Evolutionary conservation across 1,139 yeast species (phyloP).

Genomic region (Geotrichum histeridarum): DNA sequence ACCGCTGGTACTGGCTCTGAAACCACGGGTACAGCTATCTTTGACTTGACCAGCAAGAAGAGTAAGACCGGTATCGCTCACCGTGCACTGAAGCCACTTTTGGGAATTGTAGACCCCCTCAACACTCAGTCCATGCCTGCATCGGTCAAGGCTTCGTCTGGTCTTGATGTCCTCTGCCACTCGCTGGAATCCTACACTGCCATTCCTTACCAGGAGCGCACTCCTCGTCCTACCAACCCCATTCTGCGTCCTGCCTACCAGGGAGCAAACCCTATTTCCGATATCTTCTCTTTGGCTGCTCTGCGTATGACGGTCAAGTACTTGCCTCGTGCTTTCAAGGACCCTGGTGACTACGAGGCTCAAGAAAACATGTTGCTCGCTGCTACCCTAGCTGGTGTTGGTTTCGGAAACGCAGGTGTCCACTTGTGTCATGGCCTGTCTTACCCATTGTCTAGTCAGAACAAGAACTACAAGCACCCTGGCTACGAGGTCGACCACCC

Average conservation of each 20-base stretch:
- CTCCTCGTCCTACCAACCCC: conserved; percentile 40
- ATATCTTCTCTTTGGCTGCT: conserved; percentile 40
- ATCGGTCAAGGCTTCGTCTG: conserved; percentile 42
- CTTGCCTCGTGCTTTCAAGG: conserved; percentile 39
- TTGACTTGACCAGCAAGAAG: conserved; percentile 35
- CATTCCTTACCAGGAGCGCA: conserved; percentile 39
- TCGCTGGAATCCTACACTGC: conserved; percentile 45
- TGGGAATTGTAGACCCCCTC: conserved; percentile 42
- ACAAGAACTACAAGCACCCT: conserved; percentile 38
- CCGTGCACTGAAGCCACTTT: conserved; percentile 39
- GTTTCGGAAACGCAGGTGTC: conserved; percentile 43
- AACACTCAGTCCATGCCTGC: conserved; percentile 43
- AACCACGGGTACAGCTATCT: conserved; percentile 44
- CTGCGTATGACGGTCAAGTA: conserved; percentile 39
- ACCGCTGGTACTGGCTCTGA: conserved; percentile 47
- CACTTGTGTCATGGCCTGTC: conserved; percentile 42
- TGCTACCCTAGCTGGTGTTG: conserved; percentile 43
- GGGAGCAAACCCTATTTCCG: conserved; percentile 43
- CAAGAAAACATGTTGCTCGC: conserved; percentile 41
- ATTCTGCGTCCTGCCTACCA: conserved; percentile 41
- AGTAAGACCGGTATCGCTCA: conserved; percentile 43
- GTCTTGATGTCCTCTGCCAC: conserved; percentile 45
- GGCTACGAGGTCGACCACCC: conserved; percentile 40
- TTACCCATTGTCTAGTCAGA: conserved; percentile 40
- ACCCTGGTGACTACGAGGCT: conserved; percentile 40